Evolutionary conservation across 192 early-diverging fungal species (phyloP).

Genomic region (Diversispora eburnea): DNA sequence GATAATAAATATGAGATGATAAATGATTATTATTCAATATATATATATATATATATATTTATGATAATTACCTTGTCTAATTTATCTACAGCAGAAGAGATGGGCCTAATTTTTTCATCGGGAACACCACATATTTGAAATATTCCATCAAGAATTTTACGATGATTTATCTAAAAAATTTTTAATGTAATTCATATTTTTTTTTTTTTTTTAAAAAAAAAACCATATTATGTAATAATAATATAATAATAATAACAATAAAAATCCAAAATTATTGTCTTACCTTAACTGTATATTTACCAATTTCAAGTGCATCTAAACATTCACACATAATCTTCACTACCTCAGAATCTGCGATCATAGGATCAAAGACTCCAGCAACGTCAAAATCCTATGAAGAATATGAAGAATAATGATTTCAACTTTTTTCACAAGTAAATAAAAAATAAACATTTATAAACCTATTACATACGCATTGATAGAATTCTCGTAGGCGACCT

Average conservation of each 20-base stretch:
- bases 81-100: constrained; percentile 98
- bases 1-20: not conserved
- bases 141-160: constrained; percentile 96
- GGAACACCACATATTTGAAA: constrained; percentile 96
- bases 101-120: constrained; percentile 77
- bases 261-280: constrained; percentile 21
- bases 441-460: not conserved
- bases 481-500: constrained; percentile 98
- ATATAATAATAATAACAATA: constrained; percentile 6
- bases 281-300: constrained; percentile 87
- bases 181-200: not conserved
- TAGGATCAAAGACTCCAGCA: constrained; percentile 88
- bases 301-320: constrained; percentile 76
- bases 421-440: not conserved
- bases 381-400: constrained; percentile 88
- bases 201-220: too few species aligned
- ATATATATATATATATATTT: not conserved
- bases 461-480: constrained; percentile 75
- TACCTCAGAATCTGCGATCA: constrained; percentile 96
- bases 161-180: constrained; percentile 75
- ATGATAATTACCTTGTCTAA: constrained; percentile 73
- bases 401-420: constrained; percentile 24
- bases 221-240: not conserved
- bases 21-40: not conserved
- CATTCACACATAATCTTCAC: constrained; percentile 79